phyloP scores from a whole-genome alignment of 257 asterid species.

The Thymus quinquecostatus region DNA sequence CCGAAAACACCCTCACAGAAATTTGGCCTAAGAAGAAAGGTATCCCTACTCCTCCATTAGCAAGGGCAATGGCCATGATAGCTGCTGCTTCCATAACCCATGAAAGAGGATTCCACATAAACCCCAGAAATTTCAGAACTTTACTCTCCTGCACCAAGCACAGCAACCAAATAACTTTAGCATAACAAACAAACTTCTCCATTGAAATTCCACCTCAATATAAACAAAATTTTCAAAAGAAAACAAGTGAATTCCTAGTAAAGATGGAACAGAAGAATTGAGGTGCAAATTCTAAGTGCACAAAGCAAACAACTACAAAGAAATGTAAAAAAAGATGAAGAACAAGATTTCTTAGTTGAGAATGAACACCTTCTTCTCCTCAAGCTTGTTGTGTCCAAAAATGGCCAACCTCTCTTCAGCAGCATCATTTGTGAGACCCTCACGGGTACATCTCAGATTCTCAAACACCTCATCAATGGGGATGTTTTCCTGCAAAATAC shows the following conservation, averaged over 20 bases:
- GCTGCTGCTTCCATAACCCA: conserved; percentile 99
- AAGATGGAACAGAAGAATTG: conserved; percentile 18
- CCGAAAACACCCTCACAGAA: neutral
- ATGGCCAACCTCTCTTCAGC: conserved; percentile 92
- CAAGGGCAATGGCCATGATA: conserved; percentile 97
- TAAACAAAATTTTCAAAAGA: neutral
- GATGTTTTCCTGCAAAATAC: conserved; percentile 75
- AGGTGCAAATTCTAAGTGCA: conserved; percentile 20
- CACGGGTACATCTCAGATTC: conserved; percentile 89
- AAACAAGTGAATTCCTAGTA: neutral
- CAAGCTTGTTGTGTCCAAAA: conserved; percentile 96
- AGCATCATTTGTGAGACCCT: conserved; percentile 76
- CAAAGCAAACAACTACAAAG: conserved; percentile 10
- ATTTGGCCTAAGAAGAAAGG: conserved; percentile 3
- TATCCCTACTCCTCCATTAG: conserved; percentile 91
- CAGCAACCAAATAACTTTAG: neutral
- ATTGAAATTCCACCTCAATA: no score
- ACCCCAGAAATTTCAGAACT: conserved; percentile 82
- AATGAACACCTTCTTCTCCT: conserved; percentile 83
- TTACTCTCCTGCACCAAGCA: conserved; percentile 78
- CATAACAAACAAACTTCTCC: no score
- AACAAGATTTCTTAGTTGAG: neutral
- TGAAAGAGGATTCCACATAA: conserved; percentile 99
- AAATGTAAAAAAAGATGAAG: conserved; percentile 15
- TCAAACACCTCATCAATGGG: conserved; percentile 96